These are phyloP conservation scores for Xylaria palmicola DNA, from an alignment of 495 filamentous ascomycete species.

Conservation along the genomic window DNA sequence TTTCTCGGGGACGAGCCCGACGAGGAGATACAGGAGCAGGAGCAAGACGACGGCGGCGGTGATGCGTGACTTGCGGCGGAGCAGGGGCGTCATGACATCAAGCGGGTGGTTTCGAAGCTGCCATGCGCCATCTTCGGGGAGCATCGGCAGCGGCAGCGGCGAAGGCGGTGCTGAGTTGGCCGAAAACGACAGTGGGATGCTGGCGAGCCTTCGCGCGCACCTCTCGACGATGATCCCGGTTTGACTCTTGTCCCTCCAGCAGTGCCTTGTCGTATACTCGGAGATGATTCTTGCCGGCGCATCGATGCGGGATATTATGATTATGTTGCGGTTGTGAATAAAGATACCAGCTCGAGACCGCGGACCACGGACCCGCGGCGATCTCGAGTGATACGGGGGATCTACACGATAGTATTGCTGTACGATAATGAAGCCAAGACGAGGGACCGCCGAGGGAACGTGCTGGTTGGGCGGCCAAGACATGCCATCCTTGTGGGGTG, in stretches of 20 bases:
- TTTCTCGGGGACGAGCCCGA: constrained; percentile 30
- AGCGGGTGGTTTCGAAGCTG: constrained; percentile 25
- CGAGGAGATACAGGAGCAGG: constrained; percentile 26
- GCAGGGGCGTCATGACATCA: constrained; percentile 23
- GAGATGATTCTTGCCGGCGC: neutral
- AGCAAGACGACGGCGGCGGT: constrained; percentile 16
- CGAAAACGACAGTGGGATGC: neutral
- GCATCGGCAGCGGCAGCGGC: constrained; percentile 24
- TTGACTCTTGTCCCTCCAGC: neutral
- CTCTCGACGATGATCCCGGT: neutral
- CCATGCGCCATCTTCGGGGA: constrained; percentile 31
- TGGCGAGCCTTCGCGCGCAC: neutral
- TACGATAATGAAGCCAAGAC: neutral
- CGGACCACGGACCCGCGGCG: neutral
- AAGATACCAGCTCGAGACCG: neutral
- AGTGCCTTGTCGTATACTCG: neutral
- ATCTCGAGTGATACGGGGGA: neutral
- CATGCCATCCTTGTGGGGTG: neutral
- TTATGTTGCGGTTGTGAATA: neutral
- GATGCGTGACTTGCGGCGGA: constrained; percentile 30
- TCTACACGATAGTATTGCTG: neutral
- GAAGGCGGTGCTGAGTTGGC: too few relatives aligned
- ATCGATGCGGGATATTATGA: constrained; percentile 5
- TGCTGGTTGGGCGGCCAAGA: constrained; percentile 1
- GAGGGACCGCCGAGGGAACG: neutral